Base-by-base conservation (phyloP, 352 stramenopile genomes). In the Aphanomyces euteiches region DNA sequence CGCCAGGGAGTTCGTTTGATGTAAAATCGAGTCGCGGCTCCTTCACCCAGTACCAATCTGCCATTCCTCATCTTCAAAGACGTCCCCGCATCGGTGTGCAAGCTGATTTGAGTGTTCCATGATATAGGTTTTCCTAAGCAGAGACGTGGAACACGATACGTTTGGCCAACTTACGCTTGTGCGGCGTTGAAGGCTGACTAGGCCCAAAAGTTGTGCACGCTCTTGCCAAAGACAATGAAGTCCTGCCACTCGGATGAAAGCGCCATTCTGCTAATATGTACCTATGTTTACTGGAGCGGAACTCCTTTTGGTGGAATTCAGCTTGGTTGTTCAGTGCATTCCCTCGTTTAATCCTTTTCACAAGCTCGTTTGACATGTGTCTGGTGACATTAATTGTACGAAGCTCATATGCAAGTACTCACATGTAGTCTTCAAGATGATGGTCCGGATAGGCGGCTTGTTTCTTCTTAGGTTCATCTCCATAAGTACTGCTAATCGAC, bases 351-450 rank as follows among this genome's bases (percentile, higher is more conserved):
- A 61, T 37, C 28, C 54, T 19, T 7, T 37, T 28, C 28, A 61
- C n/a, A 37, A 61, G 54, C 28, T 61, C 28, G 34, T 61, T 39
- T 12, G 59, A 67, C 47, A 67, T 67, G 59, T n/a, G 13, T 21
- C 59, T 57, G 40, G 17, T 13, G 28, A 37, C 6, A 38, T 7
- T 17, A 12, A 57, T 37, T 7, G 54, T 7, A 13, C 36, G 8
- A 56, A 7, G 37, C 10, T 12, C 12, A 7, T 28, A 17, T 67
- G 10, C n/a, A 36, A 17, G n/a, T 21, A 67, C 38, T 7, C 61
- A 61, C 64, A 70, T 61, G 39, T 70, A 70, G 40, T 70, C 64
- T 28, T 70, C 19, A 10, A 70, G 34, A 13, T 36, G 64, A 21
- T 61, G 28, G 28, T 28, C 28, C 28, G 28, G 28, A 28, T 28